Base-by-base conservation (phyloP, 179 eudicot genomes). In the Pouteria campechiana region DNA sequence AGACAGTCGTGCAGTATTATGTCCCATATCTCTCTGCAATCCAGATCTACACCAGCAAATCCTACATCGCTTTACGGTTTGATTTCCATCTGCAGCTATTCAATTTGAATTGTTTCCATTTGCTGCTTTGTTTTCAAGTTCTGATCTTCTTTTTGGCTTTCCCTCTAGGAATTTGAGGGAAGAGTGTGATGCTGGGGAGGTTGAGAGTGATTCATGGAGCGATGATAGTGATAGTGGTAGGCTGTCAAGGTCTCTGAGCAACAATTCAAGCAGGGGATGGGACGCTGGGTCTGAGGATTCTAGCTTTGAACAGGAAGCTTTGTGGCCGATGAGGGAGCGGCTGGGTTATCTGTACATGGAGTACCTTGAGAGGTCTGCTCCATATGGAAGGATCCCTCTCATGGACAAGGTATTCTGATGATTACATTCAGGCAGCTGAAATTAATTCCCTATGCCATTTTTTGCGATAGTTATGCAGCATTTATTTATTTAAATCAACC, bases 11-110 rank as follows among this genome's bases (percentile, higher is more conserved):
- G 4, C 96, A 92, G 51, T 92, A 92, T 46, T 92, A 87, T 48
- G 99, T 82, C 5, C 99, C 96, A 60, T 92, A 87, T 56, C 85
- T 92, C 28, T 87, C 96, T 24, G 96, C 92, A 3, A 54, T 92
- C 58, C 96, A 92, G 56, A 87, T 92, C 30, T 83, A 70, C 48
- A 87, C 88, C 37, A 77, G 92, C 63, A 62, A 70, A 19, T 34
- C 48, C 7, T 61, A 67, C 78, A 20, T 54, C 83, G 9, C 48
- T 74, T n/a, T 74, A 75, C 46, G 36, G 56, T 38, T 60, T 75
- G 55, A 81, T 9, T 7, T 2, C 13, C 25, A 18, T 38, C 10
- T 38, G 2, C n/a, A 7, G 4, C 0, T 19, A 5, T 3, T 17
- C 14, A 8, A 8, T 18, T 7, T 36, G 7, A 7, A 3, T 7